Evolutionary conservation across 73 alveolate genomes (phyloP).

Genomic region (Tetrahymena malaccensis): DNA sequence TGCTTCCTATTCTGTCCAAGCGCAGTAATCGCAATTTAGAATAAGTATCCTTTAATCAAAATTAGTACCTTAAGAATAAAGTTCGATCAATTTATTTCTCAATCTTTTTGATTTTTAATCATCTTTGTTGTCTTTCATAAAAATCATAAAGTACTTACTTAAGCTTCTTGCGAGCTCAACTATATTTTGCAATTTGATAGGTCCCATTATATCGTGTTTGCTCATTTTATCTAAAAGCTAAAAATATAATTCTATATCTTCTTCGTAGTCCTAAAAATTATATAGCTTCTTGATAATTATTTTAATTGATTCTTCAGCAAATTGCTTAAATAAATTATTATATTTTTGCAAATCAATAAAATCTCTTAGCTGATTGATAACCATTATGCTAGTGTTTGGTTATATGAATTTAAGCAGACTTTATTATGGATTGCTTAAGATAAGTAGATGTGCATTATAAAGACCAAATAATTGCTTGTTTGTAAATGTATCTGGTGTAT

Average conservation of each 20-base stretch:
- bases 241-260: neutral
- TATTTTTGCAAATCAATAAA: neutral
- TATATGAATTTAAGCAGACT: neutral
- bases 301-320: neutral
- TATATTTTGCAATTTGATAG: no score
- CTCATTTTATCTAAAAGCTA: neutral
- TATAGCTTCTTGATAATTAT: no score
- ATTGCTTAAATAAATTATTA: no score
- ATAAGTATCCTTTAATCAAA: neutral
- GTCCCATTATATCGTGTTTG: neutral
- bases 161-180: neutral
- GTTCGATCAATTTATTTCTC: neutral
- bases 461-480: neutral
- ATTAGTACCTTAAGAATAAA: neutral
- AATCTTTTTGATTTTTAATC: neutral
- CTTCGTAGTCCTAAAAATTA: neutral
- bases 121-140: neutral
- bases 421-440: neutral
- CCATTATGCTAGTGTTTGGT: neutral
- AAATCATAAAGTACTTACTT: neutral
- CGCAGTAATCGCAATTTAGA: neutral
- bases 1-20: neutral
- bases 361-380: neutral
- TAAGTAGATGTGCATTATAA: neutral
- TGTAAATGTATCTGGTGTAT: neutral